Conservation (phyloP, 768 basidiomycete species). For the Ephemerocybe angulata region DNA sequence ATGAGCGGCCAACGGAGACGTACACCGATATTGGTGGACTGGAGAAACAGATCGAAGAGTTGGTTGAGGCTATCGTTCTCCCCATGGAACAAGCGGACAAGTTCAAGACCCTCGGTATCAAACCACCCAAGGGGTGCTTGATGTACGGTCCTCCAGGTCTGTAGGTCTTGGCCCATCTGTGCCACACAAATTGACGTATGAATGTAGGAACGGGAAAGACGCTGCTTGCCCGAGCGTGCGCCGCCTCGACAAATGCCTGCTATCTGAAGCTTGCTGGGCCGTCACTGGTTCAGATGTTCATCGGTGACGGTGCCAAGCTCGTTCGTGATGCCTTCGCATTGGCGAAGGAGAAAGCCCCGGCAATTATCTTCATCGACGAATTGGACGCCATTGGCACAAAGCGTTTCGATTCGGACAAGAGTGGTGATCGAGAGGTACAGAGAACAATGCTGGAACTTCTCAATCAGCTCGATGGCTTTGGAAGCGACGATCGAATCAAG, state of each 20-base stretch:
- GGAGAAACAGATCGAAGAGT: conserved; percentile 98
- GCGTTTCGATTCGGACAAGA: conserved; percentile 98
- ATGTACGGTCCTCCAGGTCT: conserved; percentile 98
- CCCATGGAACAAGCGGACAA: conserved; percentile 99
- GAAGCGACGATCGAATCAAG: conserved; percentile 96
- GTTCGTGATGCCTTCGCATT: conserved; percentile 98
- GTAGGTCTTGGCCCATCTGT: not conserved
- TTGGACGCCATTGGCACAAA: conserved; percentile 99
- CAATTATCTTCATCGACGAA: conserved; percentile 99
- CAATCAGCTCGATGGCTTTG: conserved; percentile 97
- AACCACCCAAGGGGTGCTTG: conserved; percentile 93
- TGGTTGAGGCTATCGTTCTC: conserved; percentile 95
- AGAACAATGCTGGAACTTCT: conserved; percentile 98
- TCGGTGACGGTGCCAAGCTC: conserved; percentile 98
- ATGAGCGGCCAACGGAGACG: conserved; percentile 94
- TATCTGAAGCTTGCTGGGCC: conserved; percentile 98
- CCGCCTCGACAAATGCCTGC: conserved; percentile 96
- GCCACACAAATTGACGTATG: conserved; percentile 4
- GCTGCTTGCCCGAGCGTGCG: conserved; percentile 93
- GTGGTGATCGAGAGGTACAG: conserved; percentile 99
- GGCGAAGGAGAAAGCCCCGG: conserved; percentile 96
- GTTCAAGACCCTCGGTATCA: conserved; percentile 98
- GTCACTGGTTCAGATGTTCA: conserved; percentile 99
- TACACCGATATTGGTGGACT: conserved; percentile 97
- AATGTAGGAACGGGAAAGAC: conserved; percentile 87